phyloP scores from a whole-genome alignment of 192 early-diverging fungal genomes.

The Phlyctochytrium arcticum region DNA sequence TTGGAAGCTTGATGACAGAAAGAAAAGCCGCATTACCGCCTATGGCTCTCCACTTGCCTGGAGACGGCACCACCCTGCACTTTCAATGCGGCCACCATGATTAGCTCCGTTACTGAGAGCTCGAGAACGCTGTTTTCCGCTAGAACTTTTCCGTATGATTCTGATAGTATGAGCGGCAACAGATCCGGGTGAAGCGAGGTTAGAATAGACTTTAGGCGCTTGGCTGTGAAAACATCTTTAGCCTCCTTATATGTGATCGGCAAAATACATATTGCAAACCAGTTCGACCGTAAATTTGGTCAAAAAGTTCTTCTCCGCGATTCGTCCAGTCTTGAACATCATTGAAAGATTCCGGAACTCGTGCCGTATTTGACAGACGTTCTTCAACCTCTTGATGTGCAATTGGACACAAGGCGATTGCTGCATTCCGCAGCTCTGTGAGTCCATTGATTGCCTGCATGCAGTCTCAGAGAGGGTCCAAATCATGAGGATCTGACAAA shows the following conservation, averaged over 20 bases:
- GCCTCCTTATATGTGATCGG: background rate
- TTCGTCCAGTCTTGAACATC: background rate
- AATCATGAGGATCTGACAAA: background rate
- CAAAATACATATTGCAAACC: background rate
- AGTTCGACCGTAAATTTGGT: conserved; percentile 3
- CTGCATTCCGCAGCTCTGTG: background rate
- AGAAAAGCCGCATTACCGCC: conserved; percentile 3
- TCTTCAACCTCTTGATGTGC: background rate
- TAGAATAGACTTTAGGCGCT: background rate
- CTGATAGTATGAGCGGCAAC: conserved; percentile 1
- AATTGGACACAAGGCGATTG: background rate
- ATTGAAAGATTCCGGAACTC: background rate
- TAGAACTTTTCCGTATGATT: conserved; percentile 8
- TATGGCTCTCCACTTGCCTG: conserved; percentile 22
- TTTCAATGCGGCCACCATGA: conserved; percentile 19
- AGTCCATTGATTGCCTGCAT: conserved; percentile 12
- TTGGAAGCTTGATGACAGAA: background rate
- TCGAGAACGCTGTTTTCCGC: conserved; percentile 5
- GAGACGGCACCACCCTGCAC: conserved; percentile 20
- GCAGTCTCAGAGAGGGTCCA: background rate
- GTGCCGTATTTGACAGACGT: background rate
- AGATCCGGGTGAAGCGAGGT: conserved; percentile 11
- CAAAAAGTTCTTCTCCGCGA: conserved; percentile 5
- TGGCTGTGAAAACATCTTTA: background rate
- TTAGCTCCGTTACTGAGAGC: conserved; percentile 8